Conservation (phyloP, 225 moss, liverwort and hornwort species). For the Polytrichum formosum region DNA sequence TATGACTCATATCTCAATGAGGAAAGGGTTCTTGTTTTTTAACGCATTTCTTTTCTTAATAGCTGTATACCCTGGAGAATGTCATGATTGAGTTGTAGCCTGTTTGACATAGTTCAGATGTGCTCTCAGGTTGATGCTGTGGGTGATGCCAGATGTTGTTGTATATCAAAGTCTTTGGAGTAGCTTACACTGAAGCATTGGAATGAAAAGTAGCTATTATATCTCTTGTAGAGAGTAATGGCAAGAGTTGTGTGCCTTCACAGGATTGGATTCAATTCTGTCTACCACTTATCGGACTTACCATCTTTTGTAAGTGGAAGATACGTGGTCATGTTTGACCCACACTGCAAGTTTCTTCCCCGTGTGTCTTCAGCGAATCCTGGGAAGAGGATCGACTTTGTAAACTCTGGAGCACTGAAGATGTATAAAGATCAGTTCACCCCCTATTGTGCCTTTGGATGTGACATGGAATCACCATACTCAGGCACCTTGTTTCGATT, state of each 20-base stretch:
- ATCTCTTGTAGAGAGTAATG: not conserved
- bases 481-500: constrained; percentile 79
- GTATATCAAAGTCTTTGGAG: no score
- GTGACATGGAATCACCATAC: constrained; percentile 75
- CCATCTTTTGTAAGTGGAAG: constrained; percentile 91
- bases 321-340: constrained; percentile 86
- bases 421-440: constrained; percentile 67
- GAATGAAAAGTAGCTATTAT: no score
- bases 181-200: no score
- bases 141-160: no score
- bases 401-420: constrained; percentile 53
- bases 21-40: no score
- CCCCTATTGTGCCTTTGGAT: constrained; percentile 78
- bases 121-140: no score
- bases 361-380: constrained; percentile 75
- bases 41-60: no score
- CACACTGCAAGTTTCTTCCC: constrained; percentile 89
- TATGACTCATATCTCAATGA: constrained; percentile 26
- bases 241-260: constrained; percentile 12
- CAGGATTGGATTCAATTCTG: constrained; percentile 96
- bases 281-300: constrained; percentile 85
- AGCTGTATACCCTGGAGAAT: no score
- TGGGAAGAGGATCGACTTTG: constrained; percentile 85
- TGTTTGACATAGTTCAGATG: no score
- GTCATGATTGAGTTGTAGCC: no score